Evolutionary conservation across 306 rosid genomes (phyloP).

Genomic region (Castanospermum australe): DNA sequence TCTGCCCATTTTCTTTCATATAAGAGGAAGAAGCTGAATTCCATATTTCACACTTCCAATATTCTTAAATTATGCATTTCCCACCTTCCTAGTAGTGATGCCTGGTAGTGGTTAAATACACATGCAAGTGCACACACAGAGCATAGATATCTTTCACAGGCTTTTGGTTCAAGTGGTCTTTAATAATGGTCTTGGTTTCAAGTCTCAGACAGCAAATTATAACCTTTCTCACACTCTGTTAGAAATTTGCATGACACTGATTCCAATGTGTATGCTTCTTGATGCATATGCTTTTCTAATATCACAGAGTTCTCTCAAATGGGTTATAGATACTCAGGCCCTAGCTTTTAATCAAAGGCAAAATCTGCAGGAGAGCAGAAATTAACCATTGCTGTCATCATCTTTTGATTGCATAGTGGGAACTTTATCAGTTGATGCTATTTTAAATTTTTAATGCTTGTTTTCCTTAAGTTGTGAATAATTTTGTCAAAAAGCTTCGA

Average conservation of each 20-base stretch:
- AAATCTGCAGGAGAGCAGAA: not conserved
- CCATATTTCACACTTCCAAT: constrained; percentile 1
- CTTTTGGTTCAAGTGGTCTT: not conserved
- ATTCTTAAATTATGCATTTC: constrained; percentile 6
- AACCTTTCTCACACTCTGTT: not conserved
- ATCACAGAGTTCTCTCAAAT: not conserved
- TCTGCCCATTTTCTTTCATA: constrained; percentile 36
- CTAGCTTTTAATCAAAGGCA: not conserved
- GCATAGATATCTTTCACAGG: not conserved
- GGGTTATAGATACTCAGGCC: constrained; percentile 2
- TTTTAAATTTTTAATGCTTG: not conserved
- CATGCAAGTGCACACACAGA: not conserved
- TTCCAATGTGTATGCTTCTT: constrained; percentile 2
- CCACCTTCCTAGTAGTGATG: not conserved
- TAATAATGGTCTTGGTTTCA: not conserved
- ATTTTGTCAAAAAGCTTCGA: not conserved
- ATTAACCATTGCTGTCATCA: not conserved
- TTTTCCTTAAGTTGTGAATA: not conserved
- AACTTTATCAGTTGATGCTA: not conserved
- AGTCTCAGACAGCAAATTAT: not conserved
- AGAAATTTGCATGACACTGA: not conserved
- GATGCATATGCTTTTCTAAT: constrained; percentile 21
- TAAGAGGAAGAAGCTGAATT: constrained; percentile 17
- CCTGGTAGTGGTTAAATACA: not conserved
- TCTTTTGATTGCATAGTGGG: not conserved